Percentiles rank a stretch among this genome's conserved stretches.
Conservation (phyloP, 2,329 filamentous ascomycete species). For the Curvularia verruculosa region DNA sequence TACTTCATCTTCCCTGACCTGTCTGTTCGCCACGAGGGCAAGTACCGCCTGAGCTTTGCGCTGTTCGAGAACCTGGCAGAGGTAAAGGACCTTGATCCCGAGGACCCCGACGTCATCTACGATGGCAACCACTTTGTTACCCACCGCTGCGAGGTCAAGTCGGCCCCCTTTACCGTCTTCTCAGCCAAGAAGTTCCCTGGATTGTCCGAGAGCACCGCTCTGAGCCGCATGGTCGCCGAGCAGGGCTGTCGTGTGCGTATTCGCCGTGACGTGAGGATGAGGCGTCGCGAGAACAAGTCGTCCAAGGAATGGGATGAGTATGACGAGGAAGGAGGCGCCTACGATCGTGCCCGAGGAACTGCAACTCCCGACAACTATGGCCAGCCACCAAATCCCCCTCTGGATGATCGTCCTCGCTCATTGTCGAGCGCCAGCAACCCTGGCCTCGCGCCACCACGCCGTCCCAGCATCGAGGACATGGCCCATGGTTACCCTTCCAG, state of each 20-base stretch:
- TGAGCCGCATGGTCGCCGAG: constrained; percentile 91
- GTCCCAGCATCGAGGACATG: constrained; percentile 55
- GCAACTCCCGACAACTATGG: constrained; percentile 58
- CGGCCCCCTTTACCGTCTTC: constrained; percentile 83
- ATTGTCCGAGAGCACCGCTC: constrained; percentile 81
- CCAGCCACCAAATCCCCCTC: constrained; percentile 47
- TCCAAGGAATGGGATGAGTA: constrained; percentile 71
- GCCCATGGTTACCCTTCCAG: constrained; percentile 48
- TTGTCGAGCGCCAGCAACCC: constrained; percentile 63
- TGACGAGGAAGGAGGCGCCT: constrained; percentile 59
- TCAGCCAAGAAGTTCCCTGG: constrained; percentile 99
- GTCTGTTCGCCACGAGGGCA: constrained; percentile 92
- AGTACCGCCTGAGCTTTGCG: constrained; percentile 89
- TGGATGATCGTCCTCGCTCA: constrained; percentile 62
- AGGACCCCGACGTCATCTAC: constrained; percentile 51
- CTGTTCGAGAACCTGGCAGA: constrained; percentile 94
- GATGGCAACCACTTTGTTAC: constrained; percentile 66
- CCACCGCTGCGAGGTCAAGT: constrained; percentile 89
- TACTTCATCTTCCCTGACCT: constrained; percentile 99
- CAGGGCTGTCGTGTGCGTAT: constrained; percentile 97
- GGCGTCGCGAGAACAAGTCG: constrained; percentile 76
- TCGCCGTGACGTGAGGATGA: constrained; percentile 90
- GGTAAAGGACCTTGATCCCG: constrained; percentile 73
- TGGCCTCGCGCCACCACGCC: constrained; percentile 48
- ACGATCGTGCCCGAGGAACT: constrained; percentile 57